Base-by-base conservation (phyloP, 495 filamentous ascomycete genomes). In the Penicillium angulare region DNA sequence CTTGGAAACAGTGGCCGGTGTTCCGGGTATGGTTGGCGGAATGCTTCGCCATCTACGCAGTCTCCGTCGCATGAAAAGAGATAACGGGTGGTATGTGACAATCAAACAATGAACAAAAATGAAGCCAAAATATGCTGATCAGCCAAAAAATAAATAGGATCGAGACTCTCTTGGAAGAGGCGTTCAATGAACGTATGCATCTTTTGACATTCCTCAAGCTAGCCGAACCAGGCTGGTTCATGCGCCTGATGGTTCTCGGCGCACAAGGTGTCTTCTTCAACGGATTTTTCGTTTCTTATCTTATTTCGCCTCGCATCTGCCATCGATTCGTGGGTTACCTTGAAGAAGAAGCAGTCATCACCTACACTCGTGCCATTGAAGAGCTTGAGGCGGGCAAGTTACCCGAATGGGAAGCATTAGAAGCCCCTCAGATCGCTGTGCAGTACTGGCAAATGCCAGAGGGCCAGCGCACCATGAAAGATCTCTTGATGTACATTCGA, bases 251-350 rank as follows among this genome's bases (percentile, higher is more conserved):
- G 80, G 86, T 95, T 32, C 78, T 97, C 26, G 90, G 82, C 7
- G 89, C 91, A 1, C 84, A 87, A 57, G 84, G 84, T 13, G 90
- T 97, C 53, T 97, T 93, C 75, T 97, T 95, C 80, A 98, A 97
- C 69, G 82, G 83, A 52, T 82, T 98, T 65, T 96, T 97, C 80
- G 21, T 96, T 36, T 79, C 86, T 40, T 98, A 97, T 71, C 81
- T 98, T 20, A 68, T 96, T 42, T 92, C 89, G 0, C 92, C 93
- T 2, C 84, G 86, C 33, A 95, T 89, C 54, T 92, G 86, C 61
- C 93, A 98, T 67, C 87, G 93, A 36, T 98, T 98, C 65, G 92
- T 97, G 41, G 93, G 93, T 1, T 97, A 97, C 56, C 80, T 97
- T 21, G 95, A 97, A 65, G 93, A 97, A 68, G 93, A 98, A 61